These are phyloP conservation scores for Chaetomiaceae sp. DNA, from an alignment of 2,329 filamentous ascomycete species.

Conservation along the genomic window DNA sequence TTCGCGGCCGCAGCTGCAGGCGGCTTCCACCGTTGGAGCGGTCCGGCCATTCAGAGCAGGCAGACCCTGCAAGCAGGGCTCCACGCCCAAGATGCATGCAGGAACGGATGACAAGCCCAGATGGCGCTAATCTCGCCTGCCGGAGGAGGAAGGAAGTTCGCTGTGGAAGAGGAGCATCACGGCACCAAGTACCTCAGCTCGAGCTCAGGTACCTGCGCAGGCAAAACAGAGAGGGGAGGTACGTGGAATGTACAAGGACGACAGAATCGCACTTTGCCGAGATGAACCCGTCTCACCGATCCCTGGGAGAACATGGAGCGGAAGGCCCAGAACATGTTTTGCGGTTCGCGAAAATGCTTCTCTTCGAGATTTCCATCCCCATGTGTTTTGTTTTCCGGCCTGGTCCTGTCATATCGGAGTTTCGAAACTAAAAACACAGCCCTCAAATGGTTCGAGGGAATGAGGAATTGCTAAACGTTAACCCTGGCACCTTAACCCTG, in stretches of 20 bases:
- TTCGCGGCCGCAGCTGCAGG: conserved; percentile 11
- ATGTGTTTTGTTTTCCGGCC: background rate
- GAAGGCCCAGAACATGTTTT: background rate
- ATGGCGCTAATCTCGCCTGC: conserved; percentile 26
- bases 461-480: no score
- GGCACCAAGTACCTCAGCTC: background rate
- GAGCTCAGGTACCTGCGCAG: conserved; percentile 13
- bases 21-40: conserved; percentile 12
- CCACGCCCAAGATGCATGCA: conserved; percentile 21
- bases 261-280: conserved; percentile 18
- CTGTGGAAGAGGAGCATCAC: background rate
- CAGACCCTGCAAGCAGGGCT: background rate
- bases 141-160: background rate
- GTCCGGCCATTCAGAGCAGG: conserved; percentile 14
- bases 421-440: background rate
- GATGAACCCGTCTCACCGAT: conserved; percentile 14
- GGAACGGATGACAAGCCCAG: conserved; percentile 17
- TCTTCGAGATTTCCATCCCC: background rate
- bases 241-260: no score
- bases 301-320: background rate
- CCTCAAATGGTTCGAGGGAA: background rate
- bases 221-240: conserved; percentile 10
- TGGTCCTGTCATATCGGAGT: background rate
- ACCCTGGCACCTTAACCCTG: no score
- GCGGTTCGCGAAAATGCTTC: background rate